These are phyloP conservation scores for Thermomyces lanuginosus DNA, from an alignment of 2,329 filamentous ascomycete genomes.

Conservation along the genomic window DNA sequence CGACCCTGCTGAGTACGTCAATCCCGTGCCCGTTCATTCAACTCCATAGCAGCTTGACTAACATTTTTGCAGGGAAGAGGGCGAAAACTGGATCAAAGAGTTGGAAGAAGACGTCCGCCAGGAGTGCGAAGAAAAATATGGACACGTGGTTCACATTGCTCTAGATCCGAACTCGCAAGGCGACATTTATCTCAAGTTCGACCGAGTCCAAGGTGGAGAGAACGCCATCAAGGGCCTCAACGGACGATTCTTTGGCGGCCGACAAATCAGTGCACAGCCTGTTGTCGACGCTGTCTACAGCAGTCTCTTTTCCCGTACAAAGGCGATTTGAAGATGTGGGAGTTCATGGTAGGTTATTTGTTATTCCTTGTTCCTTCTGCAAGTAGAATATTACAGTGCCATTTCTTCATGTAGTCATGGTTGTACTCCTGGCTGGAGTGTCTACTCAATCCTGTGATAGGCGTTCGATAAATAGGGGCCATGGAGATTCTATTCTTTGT, in stretches of 20 bases:
- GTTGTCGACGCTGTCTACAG: conserved; percentile 98
- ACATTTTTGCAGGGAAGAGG: conserved; percentile 50
- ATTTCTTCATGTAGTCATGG: no score
- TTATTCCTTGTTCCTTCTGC: conserved; percentile 12
- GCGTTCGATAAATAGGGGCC: no score
- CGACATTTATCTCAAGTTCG: conserved; percentile 98
- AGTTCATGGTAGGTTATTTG: conserved; percentile 16
- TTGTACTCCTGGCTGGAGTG: no score
- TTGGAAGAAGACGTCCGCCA: conserved; percentile 82
- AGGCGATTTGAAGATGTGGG: conserved; percentile 52
- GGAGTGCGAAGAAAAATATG: conserved; percentile 91
- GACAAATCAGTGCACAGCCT: conserved; percentile 82
- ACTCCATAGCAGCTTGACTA: background rate
- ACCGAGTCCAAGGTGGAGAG: conserved; percentile 83
- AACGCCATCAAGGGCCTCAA: conserved; percentile 97
- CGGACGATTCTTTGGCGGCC: conserved; percentile 84
- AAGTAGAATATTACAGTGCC: no score
- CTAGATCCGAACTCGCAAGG: conserved; percentile 85
- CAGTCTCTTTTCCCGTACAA: conserved; percentile 79
- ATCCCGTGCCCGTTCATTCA: background rate
- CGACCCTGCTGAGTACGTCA: conserved; percentile 69
- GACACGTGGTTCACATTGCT: conserved; percentile 91
- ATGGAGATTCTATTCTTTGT: no score
- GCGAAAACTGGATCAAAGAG: conserved; percentile 78
- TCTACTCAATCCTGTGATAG: no score